Conservation (phyloP, 2,329 filamentous ascomycete genomes). For the Botryosphaeria agaves region DNA sequence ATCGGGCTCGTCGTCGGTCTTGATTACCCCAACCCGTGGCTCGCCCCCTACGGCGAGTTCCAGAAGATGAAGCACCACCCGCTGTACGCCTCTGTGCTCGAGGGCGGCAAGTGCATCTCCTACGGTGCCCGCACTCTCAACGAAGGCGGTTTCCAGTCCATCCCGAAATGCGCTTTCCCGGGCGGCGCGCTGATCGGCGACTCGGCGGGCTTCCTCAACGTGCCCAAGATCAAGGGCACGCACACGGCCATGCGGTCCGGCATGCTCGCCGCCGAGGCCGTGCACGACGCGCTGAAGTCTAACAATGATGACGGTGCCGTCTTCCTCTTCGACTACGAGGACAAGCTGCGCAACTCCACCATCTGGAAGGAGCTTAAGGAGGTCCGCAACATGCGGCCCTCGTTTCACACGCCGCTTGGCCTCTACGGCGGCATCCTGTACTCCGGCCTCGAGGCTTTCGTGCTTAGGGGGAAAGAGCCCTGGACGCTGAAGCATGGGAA, state of each 20-base stretch:
- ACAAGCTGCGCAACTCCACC: slow-evolving; percentile 62
- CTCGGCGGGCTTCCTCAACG: slow-evolving; percentile 89
- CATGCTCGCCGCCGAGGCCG: slow-evolving; percentile 87
- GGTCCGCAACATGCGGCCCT: slow-evolving; percentile 94
- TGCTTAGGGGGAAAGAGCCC: slow-evolving; percentile 69
- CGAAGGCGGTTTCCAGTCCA: slow-evolving; percentile 93
- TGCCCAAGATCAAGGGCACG: slow-evolving; percentile 96
- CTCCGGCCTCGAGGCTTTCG: slow-evolving; percentile 78
- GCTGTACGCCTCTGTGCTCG: slow-evolving; percentile 69
- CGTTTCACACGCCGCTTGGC: slow-evolving; percentile 76
- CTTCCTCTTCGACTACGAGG: slow-evolving; percentile 91
- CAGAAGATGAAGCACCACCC: slow-evolving; percentile 98
- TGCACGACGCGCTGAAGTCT: slow-evolving; percentile 53
- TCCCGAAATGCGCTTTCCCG: slow-evolving; percentile 91
- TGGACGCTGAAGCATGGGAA: slow-evolving; percentile 84
- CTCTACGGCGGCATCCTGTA: slow-evolving; percentile 83
- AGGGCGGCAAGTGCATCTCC: slow-evolving; percentile 93
- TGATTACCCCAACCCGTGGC: slow-evolving; percentile 92
- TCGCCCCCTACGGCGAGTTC: slow-evolving; percentile 90
- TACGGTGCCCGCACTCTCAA: slow-evolving; percentile 85
- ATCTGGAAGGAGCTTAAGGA: slow-evolving; percentile 93
- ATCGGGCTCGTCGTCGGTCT: slow-evolving; percentile 83
- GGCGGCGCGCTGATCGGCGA: slow-evolving; percentile 92
- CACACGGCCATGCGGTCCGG: slow-evolving; percentile 96
- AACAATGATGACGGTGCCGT: slow-evolving; percentile 48